Evolutionary conservation across 805 yeast genomes (phyloP), one percentile per base, ranked within the genome.

Genomic region (Metahyphopichia silvanorum): DNA sequence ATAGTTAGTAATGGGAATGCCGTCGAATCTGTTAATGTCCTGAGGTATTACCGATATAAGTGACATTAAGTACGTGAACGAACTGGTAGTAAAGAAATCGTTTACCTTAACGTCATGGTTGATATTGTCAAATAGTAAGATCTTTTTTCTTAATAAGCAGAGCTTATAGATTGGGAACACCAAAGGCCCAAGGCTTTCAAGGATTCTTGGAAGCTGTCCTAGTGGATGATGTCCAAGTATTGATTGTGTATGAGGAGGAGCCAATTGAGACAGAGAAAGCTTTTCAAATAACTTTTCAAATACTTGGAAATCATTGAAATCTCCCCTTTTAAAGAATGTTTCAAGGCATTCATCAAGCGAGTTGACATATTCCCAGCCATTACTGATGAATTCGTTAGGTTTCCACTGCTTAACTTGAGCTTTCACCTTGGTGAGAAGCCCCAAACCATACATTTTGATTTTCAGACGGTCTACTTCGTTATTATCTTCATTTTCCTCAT

Each of bases 111-210:
- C n/a, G 14, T 18, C 29, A 5, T 21, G 20, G 11, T 24, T 24
- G 24, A 17, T 27, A 14, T 28, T 28, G 16, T 64, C 52, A 46
- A 69, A 66, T 1, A 82, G 39, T 2, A 85, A 39, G 4, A 85
- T 66, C 22, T 76, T 60, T 37, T 76, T 71, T 13, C 93, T 60
- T 21, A 81, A 48, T 24, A 85, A 55, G 2, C 79, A 72, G 21
- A 76, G 65, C 54, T 79, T 82, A 78, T 82, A 85, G 4, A 81
- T 51, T 24, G 66, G 72, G 47, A 81, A 83, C 2, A 79, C 60
- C 31, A 80, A 57, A 1, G 93, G 89, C 0, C 94, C 89, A 32
- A 79, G 57, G 2, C 53, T 47, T 18, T 70, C 63, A 27, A 82
- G 46, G 23, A 79, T 55, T 9, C 60, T 53, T 1, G 74, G 64